Conservation (phyloP, 2,329 filamentous ascomycete genomes). For the Botrytis tulipae region DNA sequence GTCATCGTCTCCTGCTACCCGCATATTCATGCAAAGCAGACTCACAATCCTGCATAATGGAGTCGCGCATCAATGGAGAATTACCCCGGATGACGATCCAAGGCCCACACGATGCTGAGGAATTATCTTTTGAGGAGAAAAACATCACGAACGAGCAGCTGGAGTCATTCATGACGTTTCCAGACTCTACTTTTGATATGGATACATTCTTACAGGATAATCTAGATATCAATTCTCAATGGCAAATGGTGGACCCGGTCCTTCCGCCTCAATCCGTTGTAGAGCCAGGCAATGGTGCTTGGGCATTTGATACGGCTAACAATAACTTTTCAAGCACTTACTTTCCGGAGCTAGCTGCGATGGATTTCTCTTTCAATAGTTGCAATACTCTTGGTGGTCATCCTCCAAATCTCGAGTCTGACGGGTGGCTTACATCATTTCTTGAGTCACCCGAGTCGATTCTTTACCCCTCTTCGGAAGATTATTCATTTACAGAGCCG, state of each 20-base stretch:
- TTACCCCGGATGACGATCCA: background rate
- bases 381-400: background rate
- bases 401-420: background rate
- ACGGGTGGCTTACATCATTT: slow-evolving; percentile 9
- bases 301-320: background rate
- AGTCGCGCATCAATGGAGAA: background rate
- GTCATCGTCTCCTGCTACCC: background rate
- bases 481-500: background rate
- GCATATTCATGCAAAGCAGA: background rate
- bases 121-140: background rate
- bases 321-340: background rate
- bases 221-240: background rate
- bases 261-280: background rate
- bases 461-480: background rate
- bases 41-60: background rate
- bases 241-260: background rate
- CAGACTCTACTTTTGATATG: background rate
- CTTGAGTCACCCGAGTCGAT: background rate
- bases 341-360: background rate
- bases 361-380: background rate
- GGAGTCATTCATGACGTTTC: background rate
- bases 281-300: background rate
- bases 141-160: background rate
- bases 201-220: background rate
- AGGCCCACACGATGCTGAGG: background rate